Evolutionary conservation across 116 monocot species (phyloP), one percentile per base, ranked within the genome.

Genomic region (Zostera marina): DNA sequence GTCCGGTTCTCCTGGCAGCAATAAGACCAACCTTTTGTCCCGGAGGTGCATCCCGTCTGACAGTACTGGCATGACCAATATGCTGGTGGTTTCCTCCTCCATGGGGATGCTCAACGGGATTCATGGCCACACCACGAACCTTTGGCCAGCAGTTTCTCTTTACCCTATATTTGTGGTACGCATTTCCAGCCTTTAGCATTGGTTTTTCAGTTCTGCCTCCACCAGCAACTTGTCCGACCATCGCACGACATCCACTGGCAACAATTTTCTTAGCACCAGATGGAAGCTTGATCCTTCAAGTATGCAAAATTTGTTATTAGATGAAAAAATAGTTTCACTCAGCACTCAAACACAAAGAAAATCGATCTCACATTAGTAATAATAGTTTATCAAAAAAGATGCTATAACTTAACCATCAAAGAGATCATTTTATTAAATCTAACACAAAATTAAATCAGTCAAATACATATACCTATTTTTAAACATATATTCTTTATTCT

Each of bases 41-140:
- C 16, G 81, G 77, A 9, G 81, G 81, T 15, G 81, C 81, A 54
- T 81, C 76, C 4, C 81, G 73, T 9, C 81, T 66, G 11, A 81
- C 81, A 5, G 77, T 81, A 16, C 74, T 77, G 26, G 81, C 81
- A 47, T 81, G 81, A 0, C 82, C 77, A 22, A 82, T 82, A 42
- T 82, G 82, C 62, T 77, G 77, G 69, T 82, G 82, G 72, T 82
- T 82, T 20, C 82, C 82, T 72, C 82, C 82, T 72, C 82, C 82
- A n/a, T 77, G 82, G 54, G 74, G 82, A 74, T 82, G 82, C 52
- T 82, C 82, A 3, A 82, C 82, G 3, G 82, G 82, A 41, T 78
- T 82, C 82, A 82, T 82, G 42, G 82, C 82, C 52, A 82, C 82
- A 78, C 78, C 82, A 59, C 82, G 74, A 19, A 82, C 82, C 75